Base-by-base conservation (phyloP, 73 alveolate genomes). In the Paramecium tetraurelia region DNA sequence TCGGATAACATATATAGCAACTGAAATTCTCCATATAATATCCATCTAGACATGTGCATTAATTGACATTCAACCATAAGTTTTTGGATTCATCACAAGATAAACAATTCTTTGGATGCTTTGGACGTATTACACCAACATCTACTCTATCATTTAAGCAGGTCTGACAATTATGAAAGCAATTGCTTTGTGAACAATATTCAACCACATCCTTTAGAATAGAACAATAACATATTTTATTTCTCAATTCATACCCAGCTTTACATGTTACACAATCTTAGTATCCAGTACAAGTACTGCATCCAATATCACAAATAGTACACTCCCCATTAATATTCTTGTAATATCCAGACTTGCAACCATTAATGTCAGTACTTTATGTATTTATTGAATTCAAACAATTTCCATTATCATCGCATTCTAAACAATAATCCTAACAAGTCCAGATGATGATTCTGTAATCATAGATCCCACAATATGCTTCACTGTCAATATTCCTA, bases 21-120 rank as follows among this genome's bases (percentile, higher is more conserved):
- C 18, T 40, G 46, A 48, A 41, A 80, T 44, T 80, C 14, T 80
- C 90, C 57, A 31, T 27, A 80, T 80, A 80, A 44, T 80, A 80
- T 20, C 90, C 90, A 44, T 41, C 76, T 44, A 80, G 7, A 80
- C 90, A 80, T 9, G 22, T 12, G 35, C 86, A 72, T 72, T 72
- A 36, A 72, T 72, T 40, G 35, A 72, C 59, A 40, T 72, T 72
- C 16, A 72, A 72, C 86, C 86, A 72, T 72, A 33, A 16, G 5
- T 72, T 35, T 72, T 36, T 36, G 5, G 58, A 29, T 36, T 33
- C 57, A 72, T 72, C 86, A 72, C 86, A 72, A 29, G 57, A 72
- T 36, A 72, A 36, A 72, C 86, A 72, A 33, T 36, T 72, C 5
- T 22, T 21, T 4, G 57, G 86, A 36, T 33, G 59, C 35, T 43